Conservation (phyloP, 768 basidiomycete genomes). For the Jaapia argillacea region DNA sequence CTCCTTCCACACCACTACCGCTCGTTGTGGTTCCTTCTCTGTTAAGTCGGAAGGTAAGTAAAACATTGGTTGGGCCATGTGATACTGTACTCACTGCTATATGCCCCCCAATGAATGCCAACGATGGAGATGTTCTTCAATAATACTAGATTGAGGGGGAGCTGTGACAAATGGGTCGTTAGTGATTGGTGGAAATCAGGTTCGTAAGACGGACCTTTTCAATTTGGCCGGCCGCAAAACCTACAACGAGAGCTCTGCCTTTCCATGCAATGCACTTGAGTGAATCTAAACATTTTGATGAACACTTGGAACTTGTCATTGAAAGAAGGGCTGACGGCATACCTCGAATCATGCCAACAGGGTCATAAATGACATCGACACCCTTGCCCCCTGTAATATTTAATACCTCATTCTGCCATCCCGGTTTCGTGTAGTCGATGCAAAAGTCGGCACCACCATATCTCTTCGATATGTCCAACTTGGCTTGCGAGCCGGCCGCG, state of each 20-base stretch:
- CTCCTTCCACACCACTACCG: slow-evolving; percentile 62
- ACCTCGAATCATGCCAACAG: slow-evolving; percentile 73
- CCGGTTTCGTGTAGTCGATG: slow-evolving; percentile 66
- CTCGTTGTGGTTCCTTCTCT: slow-evolving; percentile 58
- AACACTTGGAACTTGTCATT: slow-evolving; percentile 2
- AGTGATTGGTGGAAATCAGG: neutral
- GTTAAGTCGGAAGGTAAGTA: slow-evolving; percentile 1
- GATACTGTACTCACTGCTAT: slow-evolving; percentile 39
- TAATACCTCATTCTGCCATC: slow-evolving; percentile 89
- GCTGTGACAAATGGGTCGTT: slow-evolving; percentile 29
- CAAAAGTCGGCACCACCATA: slow-evolving; percentile 77
- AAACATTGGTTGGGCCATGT: neutral
- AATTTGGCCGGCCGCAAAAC: slow-evolving; percentile 79
- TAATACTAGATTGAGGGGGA: slow-evolving; percentile 67
- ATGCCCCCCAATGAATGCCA: slow-evolving; percentile 85
- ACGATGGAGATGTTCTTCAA: slow-evolving; percentile 80
- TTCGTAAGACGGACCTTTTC: slow-evolving; percentile 58
- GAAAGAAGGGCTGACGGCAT: slow-evolving; percentile 9
- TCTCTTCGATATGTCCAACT: slow-evolving; percentile 68
- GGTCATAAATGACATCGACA: slow-evolving; percentile 81
- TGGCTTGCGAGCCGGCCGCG: slow-evolving; percentile 71
- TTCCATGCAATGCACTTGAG: slow-evolving; percentile 94
- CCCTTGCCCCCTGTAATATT: slow-evolving; percentile 77
- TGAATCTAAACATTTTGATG: slow-evolving; percentile 41
- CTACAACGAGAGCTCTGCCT: slow-evolving; percentile 86